Evolutionary conservation across 306 rosid genomes (phyloP), one percentile per base, ranked within the genome.

Genomic region (Medicago lupulina): DNA sequence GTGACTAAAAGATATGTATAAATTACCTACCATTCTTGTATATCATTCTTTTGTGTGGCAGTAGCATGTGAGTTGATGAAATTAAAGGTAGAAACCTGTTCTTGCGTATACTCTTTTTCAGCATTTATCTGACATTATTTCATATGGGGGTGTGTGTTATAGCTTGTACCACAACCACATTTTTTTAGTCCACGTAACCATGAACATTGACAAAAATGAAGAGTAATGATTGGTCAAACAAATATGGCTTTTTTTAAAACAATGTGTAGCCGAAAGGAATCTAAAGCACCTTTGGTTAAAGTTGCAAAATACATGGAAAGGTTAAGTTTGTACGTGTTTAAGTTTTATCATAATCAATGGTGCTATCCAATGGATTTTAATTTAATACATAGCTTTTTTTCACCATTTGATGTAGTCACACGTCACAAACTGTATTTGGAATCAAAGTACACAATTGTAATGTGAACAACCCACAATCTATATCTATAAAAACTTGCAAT

Each of bases 231-330:
- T 8, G 60, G 64, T 77, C 87, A 83, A 77, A 68, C 40, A 46
- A 44, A 66, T 69, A 46, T 14, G 15, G 9, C 41, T 5, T 41
- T 66, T 62, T 57, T 46, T 34, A 66, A 80, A 64, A 31, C 62
- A 46, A 47, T 2, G 31, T 47, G 28, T 18, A 4, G 83, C 87
- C 87, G 83, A 87, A 85, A 83, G 91, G 25, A 51, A 64, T 57
- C 38, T 34, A 80, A 68, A 78, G 82, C 58, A 46, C 44, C 82
- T 87, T 85, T 83, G 64, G 67, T 66, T 70, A 77, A 83, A 81
- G 73, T 21, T 16, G 13, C 14, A 61, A 47, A 44, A 34, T 55
- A 34, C 66, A 40, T 60, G 40, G 18, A 21, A 7, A 19, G 31
- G 25, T 62, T 65, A 44, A 16, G 50, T 70, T 16, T 53, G 23